Evolutionary conservation across 2,329 filamentous ascomycete genomes (phyloP).

Genomic region (Paecilomyces formosus): DNA sequence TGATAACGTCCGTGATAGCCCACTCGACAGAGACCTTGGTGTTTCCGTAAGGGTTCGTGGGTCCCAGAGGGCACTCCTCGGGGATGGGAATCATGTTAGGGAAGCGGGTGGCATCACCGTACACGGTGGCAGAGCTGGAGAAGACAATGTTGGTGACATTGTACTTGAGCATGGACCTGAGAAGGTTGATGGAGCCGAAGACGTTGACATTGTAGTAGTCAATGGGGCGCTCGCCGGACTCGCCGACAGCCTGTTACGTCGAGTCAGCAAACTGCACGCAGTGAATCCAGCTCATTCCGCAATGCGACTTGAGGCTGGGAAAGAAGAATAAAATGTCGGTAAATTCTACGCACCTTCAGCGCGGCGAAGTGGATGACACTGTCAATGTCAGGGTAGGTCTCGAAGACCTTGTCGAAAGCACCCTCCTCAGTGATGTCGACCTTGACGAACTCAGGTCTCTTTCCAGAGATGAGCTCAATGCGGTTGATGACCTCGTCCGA

Average conservation of each 20-base stretch:
- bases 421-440: constrained; percentile 81
- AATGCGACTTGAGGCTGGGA: not conserved
- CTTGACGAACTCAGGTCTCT: constrained; percentile 76
- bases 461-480: constrained; percentile 88
- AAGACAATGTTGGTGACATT: constrained; percentile 97
- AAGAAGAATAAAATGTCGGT: not conserved
- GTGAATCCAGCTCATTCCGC: not conserved
- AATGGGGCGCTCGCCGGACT: constrained; percentile 86
- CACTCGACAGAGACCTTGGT: constrained; percentile 90
- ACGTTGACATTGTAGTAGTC: constrained; percentile 99
- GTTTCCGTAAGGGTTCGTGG: constrained; percentile 95
- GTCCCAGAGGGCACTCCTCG: constrained; percentile 89
- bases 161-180: constrained; percentile 80
- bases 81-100: constrained; percentile 98
- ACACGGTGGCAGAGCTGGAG: constrained; percentile 95
- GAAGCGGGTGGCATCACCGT: constrained; percentile 93
- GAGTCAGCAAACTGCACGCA: constrained; percentile 2
- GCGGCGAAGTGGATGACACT: constrained; percentile 98
- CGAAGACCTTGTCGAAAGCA: constrained; percentile 78
- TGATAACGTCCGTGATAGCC: constrained; percentile 85
- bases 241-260: constrained; percentile 70
- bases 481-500: constrained; percentile 85
- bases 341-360: constrained; percentile 64
- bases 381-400: constrained; percentile 85
- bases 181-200: constrained; percentile 78